phyloP scores from a whole-genome alignment of 345 rosid species.

The Kernera saxatilis region DNA sequence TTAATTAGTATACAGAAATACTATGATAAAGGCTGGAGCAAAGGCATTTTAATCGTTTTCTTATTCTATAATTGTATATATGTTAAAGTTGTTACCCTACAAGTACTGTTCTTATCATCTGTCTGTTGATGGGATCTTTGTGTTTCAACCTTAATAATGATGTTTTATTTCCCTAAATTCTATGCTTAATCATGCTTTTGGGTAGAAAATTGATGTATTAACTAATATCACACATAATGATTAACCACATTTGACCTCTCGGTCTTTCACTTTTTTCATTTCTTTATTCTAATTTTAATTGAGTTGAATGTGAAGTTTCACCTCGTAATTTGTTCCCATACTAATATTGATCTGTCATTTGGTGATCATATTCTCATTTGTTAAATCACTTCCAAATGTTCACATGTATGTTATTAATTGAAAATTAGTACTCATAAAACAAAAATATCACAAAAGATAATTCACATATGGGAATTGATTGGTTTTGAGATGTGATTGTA shows the following conservation, averaged over 20 bases:
- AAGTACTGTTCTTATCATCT: slow-evolving; percentile 17
- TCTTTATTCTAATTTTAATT: slow-evolving; percentile 1
- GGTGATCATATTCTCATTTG: not conserved
- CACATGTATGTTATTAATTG: not conserved
- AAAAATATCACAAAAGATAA: not conserved
- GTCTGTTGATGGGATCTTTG: slow-evolving; percentile 36
- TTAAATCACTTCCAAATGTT: not conserved
- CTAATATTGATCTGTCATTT: not conserved
- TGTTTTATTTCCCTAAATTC: slow-evolving; percentile 40
- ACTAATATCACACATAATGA: slow-evolving; percentile 47
- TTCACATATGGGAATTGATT: not conserved
- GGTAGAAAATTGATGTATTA: slow-evolving; percentile 68
- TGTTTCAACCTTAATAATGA: slow-evolving; percentile 58
- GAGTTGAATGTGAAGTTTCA: slow-evolving; percentile 23
- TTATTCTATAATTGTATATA: not conserved
- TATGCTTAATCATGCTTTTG: slow-evolving; percentile 54
- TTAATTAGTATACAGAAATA: not conserved
- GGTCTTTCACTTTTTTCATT: slow-evolving; percentile 11
- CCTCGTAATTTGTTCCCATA: slow-evolving; percentile 30
- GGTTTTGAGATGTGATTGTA: too few species aligned
- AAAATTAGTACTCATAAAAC: not conserved
- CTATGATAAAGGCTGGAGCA: not conserved
- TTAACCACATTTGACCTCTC: slow-evolving; percentile 43
- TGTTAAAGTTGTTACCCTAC: slow-evolving; percentile 22
- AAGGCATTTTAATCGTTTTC: not conserved